Conservation (phyloP, 2,329 filamentous ascomycete species). For the Pseudohalonectria lignicola region DNA sequence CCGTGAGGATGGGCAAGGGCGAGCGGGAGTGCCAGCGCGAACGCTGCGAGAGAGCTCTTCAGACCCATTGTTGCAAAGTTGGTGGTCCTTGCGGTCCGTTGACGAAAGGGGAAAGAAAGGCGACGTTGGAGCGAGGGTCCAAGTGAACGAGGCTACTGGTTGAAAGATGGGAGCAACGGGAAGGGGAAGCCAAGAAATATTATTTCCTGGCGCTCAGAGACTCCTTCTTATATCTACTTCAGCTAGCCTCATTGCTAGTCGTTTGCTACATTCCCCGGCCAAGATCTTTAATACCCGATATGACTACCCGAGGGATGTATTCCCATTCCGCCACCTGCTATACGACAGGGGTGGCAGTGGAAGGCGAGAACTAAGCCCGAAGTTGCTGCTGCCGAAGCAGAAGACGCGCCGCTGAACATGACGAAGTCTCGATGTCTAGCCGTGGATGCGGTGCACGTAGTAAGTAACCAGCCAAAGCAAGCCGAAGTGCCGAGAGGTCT, state of each 20-base stretch:
- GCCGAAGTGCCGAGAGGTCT: not conserved
- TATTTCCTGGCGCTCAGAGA: not conserved
- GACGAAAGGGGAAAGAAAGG: not conserved
- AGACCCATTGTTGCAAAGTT: constrained; percentile 9
- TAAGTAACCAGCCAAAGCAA: too few relatives aligned
- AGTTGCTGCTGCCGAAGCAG: not conserved
- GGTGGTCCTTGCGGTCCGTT: not conserved
- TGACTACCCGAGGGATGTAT: not conserved
- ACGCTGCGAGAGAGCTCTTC: constrained; percentile 10
- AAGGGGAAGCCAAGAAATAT: not conserved
- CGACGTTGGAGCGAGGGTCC: not conserved
- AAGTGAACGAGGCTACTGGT: not conserved
- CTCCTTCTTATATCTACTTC: not conserved
- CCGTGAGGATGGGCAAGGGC: constrained; percentile 14
- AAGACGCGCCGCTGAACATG: too few relatives aligned
- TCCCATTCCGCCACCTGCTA: not conserved
- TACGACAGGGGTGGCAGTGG: not conserved
- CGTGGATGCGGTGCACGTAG: not conserved
- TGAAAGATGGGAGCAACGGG: not conserved
- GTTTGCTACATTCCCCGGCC: not conserved
- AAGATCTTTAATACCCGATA: not conserved
- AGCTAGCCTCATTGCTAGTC: not conserved
- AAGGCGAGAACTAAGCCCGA: not conserved
- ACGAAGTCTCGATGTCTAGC: not conserved
- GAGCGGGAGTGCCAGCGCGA: constrained; percentile 13